Conservation (phyloP, 345 rosid genomes). For the Gossypium australe region DNA sequence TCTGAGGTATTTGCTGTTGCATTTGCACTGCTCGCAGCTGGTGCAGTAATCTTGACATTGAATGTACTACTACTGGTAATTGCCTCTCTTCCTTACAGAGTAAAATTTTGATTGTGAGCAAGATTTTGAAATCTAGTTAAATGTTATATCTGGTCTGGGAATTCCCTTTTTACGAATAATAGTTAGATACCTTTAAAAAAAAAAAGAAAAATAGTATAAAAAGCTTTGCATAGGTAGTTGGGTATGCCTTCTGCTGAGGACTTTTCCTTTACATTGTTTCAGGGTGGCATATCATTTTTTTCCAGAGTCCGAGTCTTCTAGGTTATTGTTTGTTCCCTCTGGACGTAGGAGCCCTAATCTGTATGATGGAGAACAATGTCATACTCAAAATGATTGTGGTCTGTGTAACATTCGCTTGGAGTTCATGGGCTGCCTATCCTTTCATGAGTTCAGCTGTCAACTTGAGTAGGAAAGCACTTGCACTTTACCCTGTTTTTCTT, state of each 20-base stretch:
- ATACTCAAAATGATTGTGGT: conserved; percentile 54
- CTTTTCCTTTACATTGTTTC: conserved; percentile 18
- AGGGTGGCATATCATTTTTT: conserved; percentile 77
- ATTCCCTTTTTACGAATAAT: neutral
- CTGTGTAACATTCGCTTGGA: conserved; percentile 65
- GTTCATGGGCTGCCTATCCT: conserved; percentile 81
- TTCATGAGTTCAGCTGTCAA: conserved; percentile 78
- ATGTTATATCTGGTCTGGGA: neutral
- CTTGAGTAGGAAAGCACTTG: conserved; percentile 64
- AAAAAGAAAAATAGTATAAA: neutral
- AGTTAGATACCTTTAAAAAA: neutral
- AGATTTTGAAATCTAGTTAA: neutral
- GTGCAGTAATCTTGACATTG: conserved; percentile 88
- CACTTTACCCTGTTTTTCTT: conserved; percentile 84
- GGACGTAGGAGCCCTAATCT: conserved; percentile 58
- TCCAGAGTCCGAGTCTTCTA: conserved; percentile 62
- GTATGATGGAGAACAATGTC: conserved; percentile 59
- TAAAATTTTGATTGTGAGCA: neutral
- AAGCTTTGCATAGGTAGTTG: neutral
- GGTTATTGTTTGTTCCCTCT: conserved; percentile 72
- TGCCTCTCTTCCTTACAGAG: neutral
- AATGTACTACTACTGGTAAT: conserved; percentile 89
- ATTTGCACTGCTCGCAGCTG: conserved; percentile 92
- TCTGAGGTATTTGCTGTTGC: conserved; percentile 98
- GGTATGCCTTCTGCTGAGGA: neutral